A percentile compares a stretch with the other conserved stretches of the same genome.
Evolutionary conservation across 345 rosid species (phyloP).

Genomic region (Pelargonium nanum): DNA sequence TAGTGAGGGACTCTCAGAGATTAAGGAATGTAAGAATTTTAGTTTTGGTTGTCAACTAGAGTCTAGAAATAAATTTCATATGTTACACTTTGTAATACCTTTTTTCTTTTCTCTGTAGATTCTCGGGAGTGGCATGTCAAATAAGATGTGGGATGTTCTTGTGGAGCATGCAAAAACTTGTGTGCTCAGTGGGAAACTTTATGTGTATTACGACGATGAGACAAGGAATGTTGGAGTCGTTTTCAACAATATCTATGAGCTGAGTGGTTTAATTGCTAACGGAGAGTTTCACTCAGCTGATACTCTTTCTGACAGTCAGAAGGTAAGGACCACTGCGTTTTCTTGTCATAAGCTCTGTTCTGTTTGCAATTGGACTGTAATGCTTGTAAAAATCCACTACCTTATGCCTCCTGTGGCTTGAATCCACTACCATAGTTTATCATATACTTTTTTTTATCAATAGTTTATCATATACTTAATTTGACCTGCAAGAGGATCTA

Average conservation of each 20-base stretch:
- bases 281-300: conserved; percentile 57
- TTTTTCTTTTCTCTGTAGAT: conserved; percentile 36
- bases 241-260: conserved; percentile 69
- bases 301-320: conserved; percentile 75
- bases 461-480: too few relatives aligned
- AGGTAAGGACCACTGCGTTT: conserved; percentile 33
- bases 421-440: too few relatives aligned
- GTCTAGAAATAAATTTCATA: background rate
- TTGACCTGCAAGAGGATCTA: too few relatives aligned
- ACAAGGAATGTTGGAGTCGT: conserved; percentile 52
- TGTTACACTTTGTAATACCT: conserved; percentile 9
- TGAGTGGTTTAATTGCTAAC: conserved; percentile 65
- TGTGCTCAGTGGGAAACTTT: conserved; percentile 63
- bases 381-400: too few relatives aligned
- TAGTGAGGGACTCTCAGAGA: conserved; percentile 73
- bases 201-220: conserved; percentile 71
- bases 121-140: conserved; percentile 99
- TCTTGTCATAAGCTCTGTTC: too few relatives aligned
- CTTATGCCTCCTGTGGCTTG: background rate
- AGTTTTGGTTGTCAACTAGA: conserved; percentile 9
- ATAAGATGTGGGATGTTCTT: conserved; percentile 97
- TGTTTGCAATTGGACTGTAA: too few relatives aligned
- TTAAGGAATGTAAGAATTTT: conserved; percentile 56
- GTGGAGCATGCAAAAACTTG: conserved; percentile 94
- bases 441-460: too few relatives aligned